Evolutionary conservation across 108 stramenopile genomes (phyloP), one percentile per base, ranked within the genome.

Genomic region (Cylindrotheca closterium): DNA sequence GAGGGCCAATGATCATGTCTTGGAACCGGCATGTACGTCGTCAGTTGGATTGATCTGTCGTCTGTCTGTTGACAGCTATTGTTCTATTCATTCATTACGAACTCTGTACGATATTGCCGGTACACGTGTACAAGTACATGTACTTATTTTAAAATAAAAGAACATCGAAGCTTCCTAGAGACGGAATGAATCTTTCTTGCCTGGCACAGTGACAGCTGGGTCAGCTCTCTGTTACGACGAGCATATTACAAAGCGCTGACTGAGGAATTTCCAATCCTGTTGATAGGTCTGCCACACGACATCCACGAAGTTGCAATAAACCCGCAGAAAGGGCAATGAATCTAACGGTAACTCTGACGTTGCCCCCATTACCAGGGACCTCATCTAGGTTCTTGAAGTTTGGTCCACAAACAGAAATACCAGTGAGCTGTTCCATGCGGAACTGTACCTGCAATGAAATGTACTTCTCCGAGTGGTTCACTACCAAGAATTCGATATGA

Each of bases 381-480:
- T 73, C 76, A 22, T 84, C 85, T 2, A 93, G 58, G 51, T 76
- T 88, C 10, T 79, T 65, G 33, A 81, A 90, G 47, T 81, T 86
- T 8, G 68, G 71, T 32, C 89, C 92, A 60, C 86, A 89, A 2
- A 88, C 73, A 8, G 81, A 73, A 33, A 93, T 69, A n/a, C 88
- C 88, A 45, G 60, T 73, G 85, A 86, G 89, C n/a, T 80, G 61
- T 2, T 84, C 59, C 47, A 85, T 58, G 4, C 83, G 74, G 70
- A 93, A 81, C 59, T 93, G 92, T 29, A 90, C 47, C 49, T 93
- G 92, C 30, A 90, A 58, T 49, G 68, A 78, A 85, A 85, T 76
- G 42, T 85, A 29, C 34, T 70, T 52, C 27, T 50, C 63, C 0
- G 87, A 82, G 64, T 93, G 92, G 70, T 93, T 93, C 22, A 88